Evolutionary conservation across 2,329 filamentous ascomycete species (phyloP).

Genomic region (Elsinoe necatrix): DNA sequence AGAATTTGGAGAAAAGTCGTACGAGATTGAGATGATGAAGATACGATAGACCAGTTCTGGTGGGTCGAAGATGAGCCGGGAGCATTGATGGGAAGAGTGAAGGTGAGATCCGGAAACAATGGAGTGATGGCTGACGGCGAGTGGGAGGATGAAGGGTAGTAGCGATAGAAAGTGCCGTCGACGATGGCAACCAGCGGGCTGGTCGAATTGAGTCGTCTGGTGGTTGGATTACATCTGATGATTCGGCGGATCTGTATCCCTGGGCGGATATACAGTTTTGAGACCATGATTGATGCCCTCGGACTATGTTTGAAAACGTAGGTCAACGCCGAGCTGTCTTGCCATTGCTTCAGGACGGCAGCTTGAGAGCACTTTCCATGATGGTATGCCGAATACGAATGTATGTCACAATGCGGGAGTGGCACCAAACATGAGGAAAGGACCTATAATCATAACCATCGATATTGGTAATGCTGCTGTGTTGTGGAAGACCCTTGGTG

Average conservation of each 20-base stretch:
- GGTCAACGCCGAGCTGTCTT: too few relatives aligned
- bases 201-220: conserved; percentile 3
- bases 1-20: conserved; percentile 76
- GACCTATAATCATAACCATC: too few relatives aligned
- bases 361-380: too few relatives aligned
- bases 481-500: too few relatives aligned
- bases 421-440: too few relatives aligned
- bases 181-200: conserved; percentile 51
- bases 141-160: conserved; percentile 50
- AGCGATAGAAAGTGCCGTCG: conserved; percentile 75
- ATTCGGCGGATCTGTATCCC: too few relatives aligned
- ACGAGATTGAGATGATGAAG: conserved; percentile 67
- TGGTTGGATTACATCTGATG: not conserved
- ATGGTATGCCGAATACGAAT: too few relatives aligned
- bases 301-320: too few relatives aligned
- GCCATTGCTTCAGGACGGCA: too few relatives aligned
- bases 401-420: too few relatives aligned
- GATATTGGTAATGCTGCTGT: too few relatives aligned
- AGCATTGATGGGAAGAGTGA: conserved; percentile 56
- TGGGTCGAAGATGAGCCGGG: conserved; percentile 20
- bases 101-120: conserved; percentile 62
- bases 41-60: conserved; percentile 68
- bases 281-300: not conserved
- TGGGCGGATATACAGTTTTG: not conserved
- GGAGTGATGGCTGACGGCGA: conserved; percentile 53